These are phyloP conservation scores for Peronospora tabacina DNA, from an alignment of 352 stramenopile species.

Conservation along the genomic window DNA sequence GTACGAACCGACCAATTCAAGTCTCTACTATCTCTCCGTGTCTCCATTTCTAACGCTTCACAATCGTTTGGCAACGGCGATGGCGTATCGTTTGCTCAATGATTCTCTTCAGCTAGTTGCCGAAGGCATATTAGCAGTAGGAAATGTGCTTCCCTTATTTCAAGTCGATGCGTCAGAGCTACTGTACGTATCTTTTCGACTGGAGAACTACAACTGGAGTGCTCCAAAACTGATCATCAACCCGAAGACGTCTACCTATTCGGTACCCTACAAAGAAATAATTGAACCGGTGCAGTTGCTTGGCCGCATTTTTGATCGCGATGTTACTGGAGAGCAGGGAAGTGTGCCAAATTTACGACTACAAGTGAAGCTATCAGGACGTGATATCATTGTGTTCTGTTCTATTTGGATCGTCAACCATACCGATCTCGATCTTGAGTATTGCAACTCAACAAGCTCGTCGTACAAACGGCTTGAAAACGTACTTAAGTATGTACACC, in stretches of 20 bases:
- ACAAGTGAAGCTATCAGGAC: constrained; percentile 70
- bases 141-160: constrained; percentile 76
- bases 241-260: constrained; percentile 56
- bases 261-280: constrained; percentile 71
- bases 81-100: constrained; percentile 81
- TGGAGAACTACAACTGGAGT: constrained; percentile 88
- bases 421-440: constrained; percentile 75
- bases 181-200: constrained; percentile 74
- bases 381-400: constrained; percentile 81
- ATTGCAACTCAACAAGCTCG: constrained; percentile 77
- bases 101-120: constrained; percentile 76
- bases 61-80: constrained; percentile 71
- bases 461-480: constrained; percentile 59
- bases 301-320: constrained; percentile 59
- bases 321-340: constrained; percentile 58
- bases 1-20: constrained; percentile 82
- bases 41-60: constrained; percentile 79
- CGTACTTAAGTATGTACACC: constrained; percentile 72
- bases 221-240: constrained; percentile 71
- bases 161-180: constrained; percentile 59
- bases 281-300: constrained; percentile 64
- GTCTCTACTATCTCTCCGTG: constrained; percentile 75
- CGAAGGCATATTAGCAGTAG: constrained; percentile 78
- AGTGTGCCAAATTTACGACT: constrained; percentile 79
- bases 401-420: constrained; percentile 88